These are phyloP conservation scores for Termitomyces bulborhizus DNA, from an alignment of 768 basidiomycete genomes.

Conservation along the genomic window DNA sequence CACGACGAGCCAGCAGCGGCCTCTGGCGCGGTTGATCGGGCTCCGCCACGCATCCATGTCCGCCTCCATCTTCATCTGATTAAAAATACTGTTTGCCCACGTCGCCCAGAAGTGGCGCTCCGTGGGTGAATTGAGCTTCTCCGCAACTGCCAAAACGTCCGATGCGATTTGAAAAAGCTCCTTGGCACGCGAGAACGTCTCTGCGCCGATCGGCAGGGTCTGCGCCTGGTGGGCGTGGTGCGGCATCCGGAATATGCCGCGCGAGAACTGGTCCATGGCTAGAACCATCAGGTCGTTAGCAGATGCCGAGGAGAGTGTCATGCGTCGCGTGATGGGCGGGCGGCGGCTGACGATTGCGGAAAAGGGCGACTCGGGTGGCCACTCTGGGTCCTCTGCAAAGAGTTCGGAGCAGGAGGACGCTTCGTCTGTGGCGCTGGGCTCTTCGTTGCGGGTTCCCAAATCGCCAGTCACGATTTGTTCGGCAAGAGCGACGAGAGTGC, in stretches of 20 bases:
- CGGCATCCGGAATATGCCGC: slow-evolving; percentile 70
- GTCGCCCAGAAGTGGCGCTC: slow-evolving; percentile 51
- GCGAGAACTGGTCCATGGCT: slow-evolving; percentile 64
- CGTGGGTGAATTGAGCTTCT: slow-evolving; percentile 38
- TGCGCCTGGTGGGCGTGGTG: slow-evolving; percentile 26
- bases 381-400: slow-evolving; percentile 35
- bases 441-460: slow-evolving; percentile 8
- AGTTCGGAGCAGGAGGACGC: slow-evolving; percentile 13
- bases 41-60: slow-evolving; percentile 46
- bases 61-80: slow-evolving; percentile 59
- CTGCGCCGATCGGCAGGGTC: slow-evolving; percentile 13
- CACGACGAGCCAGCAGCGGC: slow-evolving; percentile 49
- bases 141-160: slow-evolving; percentile 54
- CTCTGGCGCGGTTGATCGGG: slow-evolving; percentile 39
- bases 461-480: slow-evolving; percentile 38
- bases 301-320: slow-evolving; percentile 33
- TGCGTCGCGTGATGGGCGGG: slow-evolving; percentile 43
- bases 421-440: background rate
- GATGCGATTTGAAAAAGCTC: slow-evolving; percentile 60
- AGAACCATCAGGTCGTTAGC: slow-evolving; percentile 50
- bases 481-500: slow-evolving; percentile 55
- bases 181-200: slow-evolving; percentile 46
- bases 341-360: slow-evolving; percentile 40
- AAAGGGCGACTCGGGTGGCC: slow-evolving; percentile 49
- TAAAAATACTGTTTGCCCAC: slow-evolving; percentile 57